A percentile compares a stretch with the other conserved stretches of the same genome.
These are phyloP conservation scores for Fistulinella prunicolor DNA, from an alignment of 768 basidiomycete genomes.

Conservation along the genomic window DNA sequence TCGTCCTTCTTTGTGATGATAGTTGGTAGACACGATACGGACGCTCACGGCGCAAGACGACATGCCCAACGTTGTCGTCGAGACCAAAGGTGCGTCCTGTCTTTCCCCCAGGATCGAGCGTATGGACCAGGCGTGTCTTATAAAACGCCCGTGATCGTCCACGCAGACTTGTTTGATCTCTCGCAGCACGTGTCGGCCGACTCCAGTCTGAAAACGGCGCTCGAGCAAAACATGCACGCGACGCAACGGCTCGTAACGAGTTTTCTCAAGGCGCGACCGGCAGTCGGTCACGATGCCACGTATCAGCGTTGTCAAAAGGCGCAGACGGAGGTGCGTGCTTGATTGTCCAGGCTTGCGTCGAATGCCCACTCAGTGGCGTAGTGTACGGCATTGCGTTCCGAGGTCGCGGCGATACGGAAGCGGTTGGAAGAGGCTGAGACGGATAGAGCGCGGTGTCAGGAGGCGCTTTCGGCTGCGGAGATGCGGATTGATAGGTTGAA, in stretches of 20 bases:
- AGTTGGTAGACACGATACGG: conserved; percentile 69
- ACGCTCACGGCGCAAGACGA: conserved; percentile 54
- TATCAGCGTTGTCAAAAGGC: conserved; percentile 49
- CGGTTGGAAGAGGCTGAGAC: conserved; percentile 49
- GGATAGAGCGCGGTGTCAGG: conserved; percentile 47
- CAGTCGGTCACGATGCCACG: conserved; percentile 36
- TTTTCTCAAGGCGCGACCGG: conserved; percentile 42
- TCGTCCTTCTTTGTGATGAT: conserved; percentile 3
- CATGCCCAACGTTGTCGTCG: conserved; percentile 40
- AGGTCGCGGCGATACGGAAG: conserved; percentile 49
- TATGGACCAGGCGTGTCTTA: not conserved
- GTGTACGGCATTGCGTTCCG: conserved; percentile 58
- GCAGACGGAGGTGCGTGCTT: conserved; percentile 55
- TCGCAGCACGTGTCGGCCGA: conserved; percentile 32
- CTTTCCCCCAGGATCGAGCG: not conserved
- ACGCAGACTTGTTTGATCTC: conserved; percentile 31
- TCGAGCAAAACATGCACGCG: conserved; percentile 54
- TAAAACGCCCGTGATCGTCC: not conserved
- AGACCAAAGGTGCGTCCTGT: conserved; percentile 39
- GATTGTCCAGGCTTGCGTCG: not conserved
- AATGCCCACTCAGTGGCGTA: conserved; percentile 27
- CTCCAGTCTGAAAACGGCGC: conserved; percentile 35
- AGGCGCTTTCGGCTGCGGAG: conserved; percentile 54
- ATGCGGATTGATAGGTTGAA: conserved; percentile 58
- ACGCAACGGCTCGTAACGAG: conserved; percentile 59